Conservation (phyloP, 805 yeast species). For the Ogataea chonburiensis region DNA sequence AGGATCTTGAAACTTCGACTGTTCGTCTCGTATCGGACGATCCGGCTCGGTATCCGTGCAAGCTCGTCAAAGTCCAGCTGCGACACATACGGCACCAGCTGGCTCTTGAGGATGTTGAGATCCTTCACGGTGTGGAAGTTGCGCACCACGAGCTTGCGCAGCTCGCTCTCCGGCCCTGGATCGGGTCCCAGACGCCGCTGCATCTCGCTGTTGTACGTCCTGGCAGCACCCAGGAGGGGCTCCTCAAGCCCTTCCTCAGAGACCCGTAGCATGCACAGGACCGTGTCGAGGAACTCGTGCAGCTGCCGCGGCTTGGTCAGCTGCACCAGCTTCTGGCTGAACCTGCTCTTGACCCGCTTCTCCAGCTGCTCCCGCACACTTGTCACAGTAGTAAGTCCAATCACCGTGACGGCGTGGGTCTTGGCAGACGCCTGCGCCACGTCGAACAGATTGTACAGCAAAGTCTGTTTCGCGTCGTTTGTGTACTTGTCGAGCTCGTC, state of each 20-base stretch:
- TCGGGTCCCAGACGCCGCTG: conserved; percentile 20
- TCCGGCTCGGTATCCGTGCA: conserved; percentile 6
- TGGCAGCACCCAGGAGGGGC: background rate
- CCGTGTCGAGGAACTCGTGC: conserved; percentile 51
- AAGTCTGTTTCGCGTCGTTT: conserved; percentile 68
- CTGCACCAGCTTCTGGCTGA: conserved; percentile 72
- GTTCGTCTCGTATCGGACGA: conserved; percentile 4
- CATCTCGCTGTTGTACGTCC: conserved; percentile 37
- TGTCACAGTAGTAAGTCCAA: conserved; percentile 75
- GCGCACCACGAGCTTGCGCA: conserved; percentile 39
- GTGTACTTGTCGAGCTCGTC: conserved; percentile 87
- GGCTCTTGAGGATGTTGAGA: conserved; percentile 47
- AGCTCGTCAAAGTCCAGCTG: conserved; percentile 4
- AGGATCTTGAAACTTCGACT: conserved; percentile 23
- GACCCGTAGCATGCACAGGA: conserved; percentile 26
- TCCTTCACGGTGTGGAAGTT: conserved; percentile 62
- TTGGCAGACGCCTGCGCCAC: conserved; percentile 56
- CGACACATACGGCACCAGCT: conserved; percentile 42
- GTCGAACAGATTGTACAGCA: conserved; percentile 85
- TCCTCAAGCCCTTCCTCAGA: conserved; percentile 25
- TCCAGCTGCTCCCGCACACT: conserved; percentile 81
- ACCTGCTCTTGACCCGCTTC: conserved; percentile 87
- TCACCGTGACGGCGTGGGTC: conserved; percentile 66
- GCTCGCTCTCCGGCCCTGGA: conserved; percentile 19
- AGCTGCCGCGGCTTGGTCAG: conserved; percentile 50